Conservation (phyloP, 345 rosid genomes). For the Eucalyptus lansdowneana region DNA sequence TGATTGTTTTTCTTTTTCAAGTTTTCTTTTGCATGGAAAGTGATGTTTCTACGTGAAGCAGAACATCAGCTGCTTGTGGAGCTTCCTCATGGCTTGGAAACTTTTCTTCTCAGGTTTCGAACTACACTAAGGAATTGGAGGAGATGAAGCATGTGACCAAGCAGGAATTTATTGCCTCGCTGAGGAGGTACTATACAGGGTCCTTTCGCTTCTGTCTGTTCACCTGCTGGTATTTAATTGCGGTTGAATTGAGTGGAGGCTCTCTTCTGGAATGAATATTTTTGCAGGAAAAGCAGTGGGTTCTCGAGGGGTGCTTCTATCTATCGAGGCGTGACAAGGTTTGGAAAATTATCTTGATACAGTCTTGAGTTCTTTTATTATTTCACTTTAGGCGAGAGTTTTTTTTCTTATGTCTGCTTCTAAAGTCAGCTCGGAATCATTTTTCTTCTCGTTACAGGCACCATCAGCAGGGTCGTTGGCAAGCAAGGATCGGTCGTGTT, state of each 20-base stretch:
- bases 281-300: slow-evolving; percentile 85
- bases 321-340: slow-evolving; percentile 95
- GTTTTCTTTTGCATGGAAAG: not conserved
- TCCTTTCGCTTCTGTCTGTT: not conserved
- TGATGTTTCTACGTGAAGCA: slow-evolving; percentile 34
- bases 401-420: not conserved
- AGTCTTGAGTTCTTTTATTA: not conserved
- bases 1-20: not conserved
- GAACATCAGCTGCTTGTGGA: slow-evolving; percentile 40
- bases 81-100: not conserved
- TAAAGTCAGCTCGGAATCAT: not conserved
- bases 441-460: slow-evolving; percentile 31
- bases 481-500: slow-evolving; percentile 96
- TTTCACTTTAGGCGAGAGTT: not conserved
- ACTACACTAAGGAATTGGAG: slow-evolving; percentile 65
- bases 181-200: slow-evolving; percentile 53
- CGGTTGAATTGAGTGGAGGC: not conserved
- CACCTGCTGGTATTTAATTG: not conserved
- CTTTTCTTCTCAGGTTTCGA: slow-evolving; percentile 28
- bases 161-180: slow-evolving; percentile 92
- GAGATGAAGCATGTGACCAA: slow-evolving; percentile 85
- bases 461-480: slow-evolving; percentile 99
- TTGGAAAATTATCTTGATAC: not conserved
- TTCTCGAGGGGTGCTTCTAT: slow-evolving; percentile 97
- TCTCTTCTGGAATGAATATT: not conserved